These are phyloP conservation scores for Hanseniaspora singularis DNA, from an alignment of 805 yeast genomes.

Conservation along the genomic window DNA sequence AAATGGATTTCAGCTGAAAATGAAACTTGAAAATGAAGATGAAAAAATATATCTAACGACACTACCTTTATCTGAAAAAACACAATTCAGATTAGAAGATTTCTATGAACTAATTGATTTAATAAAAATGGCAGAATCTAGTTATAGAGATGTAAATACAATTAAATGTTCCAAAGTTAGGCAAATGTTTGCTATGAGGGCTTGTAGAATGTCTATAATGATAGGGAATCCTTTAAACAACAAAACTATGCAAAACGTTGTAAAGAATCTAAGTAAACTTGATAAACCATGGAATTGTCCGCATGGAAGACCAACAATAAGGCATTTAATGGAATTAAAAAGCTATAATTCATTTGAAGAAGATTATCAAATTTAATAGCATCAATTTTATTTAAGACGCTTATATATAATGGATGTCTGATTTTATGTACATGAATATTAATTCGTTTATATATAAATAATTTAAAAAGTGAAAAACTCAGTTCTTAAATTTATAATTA, in stretches of 20 bases:
- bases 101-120: constrained; percentile 66
- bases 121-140: constrained; percentile 39
- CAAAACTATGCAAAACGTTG: constrained; percentile 55
- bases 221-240: constrained; percentile 60
- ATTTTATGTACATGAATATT: not conserved
- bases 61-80: constrained; percentile 61
- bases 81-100: constrained; percentile 51
- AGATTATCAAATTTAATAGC: constrained; percentile 32
- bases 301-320: constrained; percentile 94
- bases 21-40: constrained; percentile 25
- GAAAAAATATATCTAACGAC: constrained; percentile 51
- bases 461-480: no score
- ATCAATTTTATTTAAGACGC: no score
- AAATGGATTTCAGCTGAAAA: constrained; percentile 63
- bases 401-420: constrained; percentile 1
- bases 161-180: constrained; percentile 64
- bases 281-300: constrained; percentile 97
- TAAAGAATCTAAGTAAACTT: constrained; percentile 51
- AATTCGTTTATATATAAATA: no score
- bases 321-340: constrained; percentile 62
- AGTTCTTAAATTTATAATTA: not conserved
- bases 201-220: constrained; percentile 91
- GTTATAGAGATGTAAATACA: constrained; percentile 22
- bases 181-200: constrained; percentile 83
- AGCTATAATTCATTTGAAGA: constrained; percentile 35